Base-by-base conservation (phyloP, 768 basidiomycete species). In the Tylopilus vinaceipallidus region DNA sequence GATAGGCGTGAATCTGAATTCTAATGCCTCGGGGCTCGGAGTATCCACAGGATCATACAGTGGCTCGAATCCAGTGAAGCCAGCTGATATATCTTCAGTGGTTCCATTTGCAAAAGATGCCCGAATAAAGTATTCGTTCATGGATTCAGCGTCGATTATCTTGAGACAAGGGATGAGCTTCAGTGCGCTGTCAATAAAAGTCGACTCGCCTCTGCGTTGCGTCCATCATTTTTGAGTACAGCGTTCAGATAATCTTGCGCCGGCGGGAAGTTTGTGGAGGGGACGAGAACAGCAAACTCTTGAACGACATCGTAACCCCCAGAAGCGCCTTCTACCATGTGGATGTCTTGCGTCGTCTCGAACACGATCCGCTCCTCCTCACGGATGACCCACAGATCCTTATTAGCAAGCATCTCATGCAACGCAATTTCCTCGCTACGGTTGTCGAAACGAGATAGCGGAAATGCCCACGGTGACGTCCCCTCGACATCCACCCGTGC, bases 241-340 rank as follows among this genome's bases (percentile, higher is more conserved):
- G 24, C 5, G 10, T 10, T n/a, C 13, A 13, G 2, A 13, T 26
- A 13, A 11, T 63, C 49, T 27, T 52, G 16, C 2, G 42, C 48
- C 2, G 51, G 55, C 17, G 61, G 61, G 17, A 58, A 54, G 33
- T 60, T 63, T 13, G 61, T 63, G 22, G 54, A 54, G 5, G 56
- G 61, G 20, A 63, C 52, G 3, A 60, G 47, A 22, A 63, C 20
- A 16, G 35, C 20, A 42, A 63, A 61, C 4, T 48, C 45, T 41
- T 51, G 54, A 4, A 51, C 19, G 26, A 49, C 24, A 11, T 49
- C 42, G 16, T 27, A 41, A 24, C 17, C 39, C n/a, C 17, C 7
- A 41, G n/a, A 24, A 33, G 38, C 13, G 17, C 23, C 47, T 24
- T 32, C 30, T 4, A 13, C 40, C 2, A 46, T 14, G 10, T n/a